Evolutionary conservation across 345 rosid genomes (phyloP), one percentile per base, ranked within the genome.

Genomic region (Moricandia arvensis): DNA sequence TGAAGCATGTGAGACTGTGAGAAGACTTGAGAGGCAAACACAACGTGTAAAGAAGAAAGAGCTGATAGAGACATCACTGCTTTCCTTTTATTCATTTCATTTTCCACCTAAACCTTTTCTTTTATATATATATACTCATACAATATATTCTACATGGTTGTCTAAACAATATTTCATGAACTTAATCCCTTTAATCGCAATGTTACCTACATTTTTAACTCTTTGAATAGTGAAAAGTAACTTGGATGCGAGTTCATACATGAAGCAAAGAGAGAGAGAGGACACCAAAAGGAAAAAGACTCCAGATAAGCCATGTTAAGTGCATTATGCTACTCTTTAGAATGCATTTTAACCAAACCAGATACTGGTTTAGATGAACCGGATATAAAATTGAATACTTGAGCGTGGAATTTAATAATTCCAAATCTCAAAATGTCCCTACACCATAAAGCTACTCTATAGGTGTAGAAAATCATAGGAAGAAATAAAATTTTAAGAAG

Each of bases 391-490:
- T 35, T 51, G 24, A 35, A 27, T 60, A 15, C 16, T n/a, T n/a
- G 6, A 13, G 57, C 37, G 72, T 66, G 27, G 10, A 55, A 31
- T 59, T 45, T 67, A 21, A 17, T 63, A 24, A 70, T 55, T 43
- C 68, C 68, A 71, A 71, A 77, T 71, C 80, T 61, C 67, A 58
- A 71, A 77, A 57, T 71, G 76, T 77, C 72, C 80, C 72, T 77
- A 77, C 27, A 58, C 18, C 62, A 57, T 41, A 66, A 67, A 75
- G 73, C 79, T 75, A 75, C 59, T 67, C 38, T 21, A 0, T 67
- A 57, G 76, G 80, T 77, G 67, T 71, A 24, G 47, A 63, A 76
- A 76, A 55, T 9, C 38, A 13, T 41, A 53, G 2, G 30, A 62
- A 43, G 41, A 16, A 68, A 59, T 11, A 17, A 7, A 26, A 59